These are phyloP conservation scores for Neurospora intermedia DNA, from an alignment of 495 filamentous ascomycete species.

Conservation along the genomic window DNA sequence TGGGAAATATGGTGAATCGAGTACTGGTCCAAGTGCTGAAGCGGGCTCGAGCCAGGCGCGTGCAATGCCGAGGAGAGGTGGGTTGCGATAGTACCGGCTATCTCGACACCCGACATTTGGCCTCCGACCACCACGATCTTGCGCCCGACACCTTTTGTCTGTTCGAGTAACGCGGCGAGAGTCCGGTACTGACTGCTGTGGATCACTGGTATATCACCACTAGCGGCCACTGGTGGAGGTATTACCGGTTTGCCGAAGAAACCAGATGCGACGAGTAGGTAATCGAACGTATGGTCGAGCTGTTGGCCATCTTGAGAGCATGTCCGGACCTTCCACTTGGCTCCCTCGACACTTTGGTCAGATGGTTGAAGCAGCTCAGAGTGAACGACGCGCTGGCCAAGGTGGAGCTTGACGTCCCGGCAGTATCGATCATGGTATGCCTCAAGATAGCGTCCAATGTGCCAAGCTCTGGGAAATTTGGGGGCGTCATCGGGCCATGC, in stretches of 20 bases:
- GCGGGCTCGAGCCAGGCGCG: constrained; percentile 27
- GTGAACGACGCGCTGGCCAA: constrained; percentile 43
- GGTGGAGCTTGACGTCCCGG: constrained; percentile 31
- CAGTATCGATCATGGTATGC: constrained; percentile 51
- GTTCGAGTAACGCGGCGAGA: constrained; percentile 26
- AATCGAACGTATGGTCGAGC: constrained; percentile 47
- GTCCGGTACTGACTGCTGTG: constrained; percentile 52
- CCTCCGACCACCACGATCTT: constrained; percentile 73
- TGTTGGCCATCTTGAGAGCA: constrained; percentile 16
- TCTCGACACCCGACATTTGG: constrained; percentile 74
- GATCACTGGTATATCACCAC: constrained; percentile 29
- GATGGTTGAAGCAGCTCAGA: constrained; percentile 23
- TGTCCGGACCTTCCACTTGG: constrained; percentile 47
- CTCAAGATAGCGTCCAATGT: constrained; percentile 65
- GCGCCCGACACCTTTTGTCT: constrained; percentile 21
- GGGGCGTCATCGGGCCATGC: constrained; percentile 49
- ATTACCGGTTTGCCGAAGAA: constrained; percentile 58
- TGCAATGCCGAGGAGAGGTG: constrained; percentile 51
- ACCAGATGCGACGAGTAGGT: constrained; percentile 63
- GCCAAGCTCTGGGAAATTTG: constrained; percentile 61
- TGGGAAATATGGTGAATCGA: constrained; percentile 58
- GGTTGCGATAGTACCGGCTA: constrained; percentile 59
- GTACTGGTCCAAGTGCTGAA: constrained; percentile 25
- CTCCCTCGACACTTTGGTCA: constrained; percentile 6
- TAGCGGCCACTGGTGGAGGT: constrained; percentile 25